Evolutionary conservation across 441 rosid species (phyloP), one percentile per base, ranked within the genome.

Genomic region (Adansonia rubrostipa): DNA sequence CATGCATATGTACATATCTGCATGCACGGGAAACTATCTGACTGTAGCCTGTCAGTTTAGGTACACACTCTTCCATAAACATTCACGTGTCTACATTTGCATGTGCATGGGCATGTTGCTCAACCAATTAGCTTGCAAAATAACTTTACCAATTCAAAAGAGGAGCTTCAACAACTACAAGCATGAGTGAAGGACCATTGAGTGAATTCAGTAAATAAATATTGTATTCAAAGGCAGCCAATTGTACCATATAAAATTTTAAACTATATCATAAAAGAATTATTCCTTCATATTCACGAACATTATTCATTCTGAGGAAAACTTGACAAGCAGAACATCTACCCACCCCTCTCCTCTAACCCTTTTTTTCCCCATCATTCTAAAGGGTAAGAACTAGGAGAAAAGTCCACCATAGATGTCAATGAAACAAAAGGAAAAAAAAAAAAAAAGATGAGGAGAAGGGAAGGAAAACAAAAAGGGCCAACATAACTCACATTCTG

Each of bases 401-500:
- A 73, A 17, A 1, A 40, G 10, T 57, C 65, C 65, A 54, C 50
- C 28, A 19, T 6, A 40, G 51, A 53, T 9, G 44, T 11, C 22
- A 57, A 19, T 40, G n/a, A 64, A 72, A 20, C 33, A 13, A 56
- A 51, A 45, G 15, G 17, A 67, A 44, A 65, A 58, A 13, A 13
- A 58, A 36, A 36, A 36, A 36, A 36, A 5, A 36, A 36, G 42
- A 36, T 36, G 24, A 9, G 17, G 60, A 65, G 47, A 65, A 71
- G 22, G 72, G 51, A 53, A 65, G 65, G 40, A 13, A 66, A 67
- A 54, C 0, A 3, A 24, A 61, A 60, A 8, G 61, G 17, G 1
- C 9, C 9, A 47, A 33, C 60, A 48, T 28, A 11, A 82, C 99
- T 97, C 80, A 97, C 99, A 84, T 82, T 87, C 58, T 89, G 91